These are phyloP conservation scores for Sporothrix humicola DNA, from an alignment of 2,329 filamentous ascomycete species.

Conservation along the genomic window DNA sequence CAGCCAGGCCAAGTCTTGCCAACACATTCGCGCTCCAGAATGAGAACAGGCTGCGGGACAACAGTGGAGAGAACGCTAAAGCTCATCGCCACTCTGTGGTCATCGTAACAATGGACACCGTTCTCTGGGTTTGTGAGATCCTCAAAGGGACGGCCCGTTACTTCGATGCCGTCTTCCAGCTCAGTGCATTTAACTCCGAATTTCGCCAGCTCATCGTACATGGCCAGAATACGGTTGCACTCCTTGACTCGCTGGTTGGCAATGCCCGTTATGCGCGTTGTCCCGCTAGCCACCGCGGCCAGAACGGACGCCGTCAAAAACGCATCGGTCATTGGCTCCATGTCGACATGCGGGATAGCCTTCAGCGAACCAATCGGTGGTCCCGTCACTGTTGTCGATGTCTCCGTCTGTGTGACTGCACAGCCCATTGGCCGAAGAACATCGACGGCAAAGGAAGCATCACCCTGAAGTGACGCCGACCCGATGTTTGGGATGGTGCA, in stretches of 20 bases:
- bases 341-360: slow-evolving; percentile 83
- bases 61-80: slow-evolving; percentile 86
- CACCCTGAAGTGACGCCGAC: slow-evolving; percentile 87
- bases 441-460: slow-evolving; percentile 91
- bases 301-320: slow-evolving; percentile 95
- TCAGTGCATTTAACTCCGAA: slow-evolving; percentile 88
- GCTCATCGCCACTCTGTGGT: slow-evolving; percentile 98
- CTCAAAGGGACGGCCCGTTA: slow-evolving; percentile 59
- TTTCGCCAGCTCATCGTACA: slow-evolving; percentile 92
- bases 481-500: slow-evolving; percentile 98
- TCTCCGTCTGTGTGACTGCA: slow-evolving; percentile 79
- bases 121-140: slow-evolving; percentile 61
- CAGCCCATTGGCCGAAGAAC: slow-evolving; percentile 94
- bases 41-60: slow-evolving; percentile 72
- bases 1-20: slow-evolving; percentile 99
- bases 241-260: slow-evolving; percentile 98
- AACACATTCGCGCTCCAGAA: slow-evolving; percentile 89
- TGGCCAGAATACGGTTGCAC: slow-evolving; percentile 93
- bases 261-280: slow-evolving; percentile 88
- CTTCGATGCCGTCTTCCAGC: slow-evolving; percentile 90
- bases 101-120: slow-evolving; percentile 90
- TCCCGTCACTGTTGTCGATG: slow-evolving; percentile 90
- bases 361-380: slow-evolving; percentile 75
- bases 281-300: slow-evolving; percentile 82
- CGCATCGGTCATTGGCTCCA: slow-evolving; percentile 99